Evolutionary conservation across 176 grass and related monocot genomes (phyloP), one percentile per base, ranked within the genome.

Genomic region (Oryza glumipatula): DNA sequence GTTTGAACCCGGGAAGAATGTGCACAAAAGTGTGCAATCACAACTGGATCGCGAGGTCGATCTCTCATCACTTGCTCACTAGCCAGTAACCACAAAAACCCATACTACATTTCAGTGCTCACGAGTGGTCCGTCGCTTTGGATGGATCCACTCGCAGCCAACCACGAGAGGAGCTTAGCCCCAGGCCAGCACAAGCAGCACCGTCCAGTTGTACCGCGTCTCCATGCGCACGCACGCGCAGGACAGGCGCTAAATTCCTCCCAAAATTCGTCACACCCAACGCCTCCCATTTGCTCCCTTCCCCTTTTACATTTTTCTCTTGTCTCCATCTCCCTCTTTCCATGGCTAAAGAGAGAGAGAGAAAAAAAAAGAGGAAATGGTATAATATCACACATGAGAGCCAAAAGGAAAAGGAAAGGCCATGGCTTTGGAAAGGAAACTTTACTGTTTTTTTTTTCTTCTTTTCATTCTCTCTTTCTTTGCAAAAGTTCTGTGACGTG

Each of bases 101-200:
- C 46, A 23, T 36, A 32, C 58, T 36, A 32, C 58, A 63, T 63
- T 1, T 63, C 19, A 63, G 58, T 58, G 54, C 54, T 79, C 87
- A 75, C 69, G 73, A 67, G 88, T 85, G 70, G 82, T 76, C 87
- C 77, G 38, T 76, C 63, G 73, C 74, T 58, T n/a, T 58, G 54
- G 56, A 54, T 66, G 80, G 67, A 67, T 52, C 58, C 76, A 86
- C 54, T 73, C 39, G 56, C 44, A 54, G 13, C 82, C 82, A 56
- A 54, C 82, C 82, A 67, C 73, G 73, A 24, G 73, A 24, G 61
- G 73, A 24, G 61, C 36, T 38, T 38, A 38, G 36, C 44, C 4
- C 44, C 45, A 47, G 12, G 24, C 63, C 82, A 21, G 61, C 32
- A 65, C 13, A 5, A 61, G 56, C 56, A 9, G 6, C 58, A 74